These are phyloP conservation scores for Euphrasia confusa DNA, from an alignment of 257 asterid genomes.

Conservation along the genomic window DNA sequence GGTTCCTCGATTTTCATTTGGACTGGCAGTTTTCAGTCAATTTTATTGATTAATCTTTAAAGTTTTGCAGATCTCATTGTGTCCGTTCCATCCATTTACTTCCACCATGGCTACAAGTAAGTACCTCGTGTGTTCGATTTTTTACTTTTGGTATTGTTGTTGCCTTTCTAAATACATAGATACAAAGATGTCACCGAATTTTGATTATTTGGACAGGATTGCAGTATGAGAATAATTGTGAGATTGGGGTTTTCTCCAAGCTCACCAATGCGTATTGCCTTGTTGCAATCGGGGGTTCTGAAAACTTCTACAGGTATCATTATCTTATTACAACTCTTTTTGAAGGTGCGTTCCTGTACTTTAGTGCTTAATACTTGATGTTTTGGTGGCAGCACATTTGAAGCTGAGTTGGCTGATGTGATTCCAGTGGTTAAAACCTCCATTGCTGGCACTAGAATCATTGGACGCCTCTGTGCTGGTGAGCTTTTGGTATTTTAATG, in stretches of 20 bases:
- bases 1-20: not conserved
- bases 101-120: constrained; percentile 5
- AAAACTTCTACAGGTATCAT: constrained; percentile 76
- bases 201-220: constrained; percentile 42
- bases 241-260: constrained; percentile 89
- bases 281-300: constrained; percentile 95
- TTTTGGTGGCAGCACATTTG: constrained; percentile 61
- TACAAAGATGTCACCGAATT: not conserved
- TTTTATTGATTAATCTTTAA: not conserved
- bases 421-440: constrained; percentile 91
- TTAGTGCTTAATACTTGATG: constrained; percentile 17
- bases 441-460: constrained; percentile 77
- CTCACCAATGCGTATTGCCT: constrained; percentile 92
- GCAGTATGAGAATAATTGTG: constrained; percentile 83
- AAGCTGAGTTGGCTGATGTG: constrained; percentile 66
- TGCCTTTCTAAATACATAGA: not conserved
- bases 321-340: not conserved
- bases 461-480: constrained; percentile 94
- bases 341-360: not conserved
- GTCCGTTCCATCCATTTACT: not conserved
- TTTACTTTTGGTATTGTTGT: not conserved
- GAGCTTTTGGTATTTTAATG: constrained; percentile 17
- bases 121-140: not conserved
- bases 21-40: not conserved
- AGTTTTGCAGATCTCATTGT: constrained; percentile 2